Conservation (phyloP, 805 yeast genomes). For the Pichia rugopelliculosa region DNA sequence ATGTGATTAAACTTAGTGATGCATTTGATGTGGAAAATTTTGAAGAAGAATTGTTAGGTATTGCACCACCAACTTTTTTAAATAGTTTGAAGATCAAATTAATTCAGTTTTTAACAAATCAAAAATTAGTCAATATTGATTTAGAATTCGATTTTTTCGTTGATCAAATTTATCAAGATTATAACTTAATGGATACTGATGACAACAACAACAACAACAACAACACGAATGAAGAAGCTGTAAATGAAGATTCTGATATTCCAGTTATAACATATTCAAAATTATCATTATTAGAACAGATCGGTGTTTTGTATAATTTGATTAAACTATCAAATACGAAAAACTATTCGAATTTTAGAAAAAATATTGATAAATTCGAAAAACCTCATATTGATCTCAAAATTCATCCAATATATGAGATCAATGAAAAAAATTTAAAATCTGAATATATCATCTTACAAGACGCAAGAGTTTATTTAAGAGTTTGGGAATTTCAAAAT, state of each 20-base stretch:
- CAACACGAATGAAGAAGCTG: conserved; percentile 4
- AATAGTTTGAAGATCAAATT: conserved; percentile 38
- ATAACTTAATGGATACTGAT: conserved; percentile 7
- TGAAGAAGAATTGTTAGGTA: conserved; percentile 52
- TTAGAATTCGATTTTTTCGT: conserved; percentile 24
- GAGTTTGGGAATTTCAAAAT: conserved; percentile 26
- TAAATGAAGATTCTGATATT: conserved; percentile 5
- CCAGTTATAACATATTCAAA: conserved; percentile 15
- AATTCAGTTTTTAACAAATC: conserved; percentile 34
- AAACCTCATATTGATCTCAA: conserved; percentile 23
- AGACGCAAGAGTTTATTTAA: conserved; percentile 44
- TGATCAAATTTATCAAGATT: conserved; percentile 11
- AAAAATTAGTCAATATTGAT: conserved; percentile 23
- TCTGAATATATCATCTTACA: conserved; percentile 37
- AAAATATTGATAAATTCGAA: conserved; percentile 34
- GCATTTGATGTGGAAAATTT: conserved; percentile 50
- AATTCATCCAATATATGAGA: conserved; percentile 17
- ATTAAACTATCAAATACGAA: conserved; percentile 34
- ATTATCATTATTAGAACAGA: conserved; percentile 38
- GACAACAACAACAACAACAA: conserved; percentile 5
- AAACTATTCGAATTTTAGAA: conserved; percentile 40
- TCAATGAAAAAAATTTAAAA: conserved; percentile 9
- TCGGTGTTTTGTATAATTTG: conserved; percentile 41
- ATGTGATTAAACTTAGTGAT: conserved; percentile 44
- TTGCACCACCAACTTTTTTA: conserved; percentile 33